Evolutionary conservation across 192 early-diverging fungal genomes (phyloP).

Genomic region (Coemansia sp.): DNA sequence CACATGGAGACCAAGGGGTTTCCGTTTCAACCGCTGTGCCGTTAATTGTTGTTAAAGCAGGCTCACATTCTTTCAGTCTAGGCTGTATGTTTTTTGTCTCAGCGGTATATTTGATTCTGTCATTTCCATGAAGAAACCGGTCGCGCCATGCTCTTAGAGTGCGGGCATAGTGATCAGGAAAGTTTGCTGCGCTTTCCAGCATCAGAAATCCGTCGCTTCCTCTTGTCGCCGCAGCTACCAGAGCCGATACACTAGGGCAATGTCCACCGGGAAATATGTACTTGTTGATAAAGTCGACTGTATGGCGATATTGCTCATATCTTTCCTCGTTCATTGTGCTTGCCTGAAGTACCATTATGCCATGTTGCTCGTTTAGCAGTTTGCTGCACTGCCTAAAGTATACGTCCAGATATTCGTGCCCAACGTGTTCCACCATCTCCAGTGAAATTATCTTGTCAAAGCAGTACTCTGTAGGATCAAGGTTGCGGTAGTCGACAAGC

Average conservation of each 20-base stretch:
- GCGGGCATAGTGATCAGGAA: constrained; percentile 69
- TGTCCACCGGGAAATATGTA: constrained; percentile 79
- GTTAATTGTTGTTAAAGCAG: not conserved
- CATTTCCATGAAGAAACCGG: constrained; percentile 60
- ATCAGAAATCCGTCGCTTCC: constrained; percentile 60
- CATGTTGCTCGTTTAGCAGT: constrained; percentile 59
- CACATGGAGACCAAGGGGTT: not conserved
- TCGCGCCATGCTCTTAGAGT: constrained; percentile 71
- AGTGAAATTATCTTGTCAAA: constrained; percentile 72
- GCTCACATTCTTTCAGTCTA: constrained; percentile 50
- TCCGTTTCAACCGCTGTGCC: not conserved
- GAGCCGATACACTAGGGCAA: constrained; percentile 63
- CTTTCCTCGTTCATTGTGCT: constrained; percentile 73
- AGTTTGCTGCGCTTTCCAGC: constrained; percentile 61
- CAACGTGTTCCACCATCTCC: constrained; percentile 80
- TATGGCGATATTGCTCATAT: constrained; percentile 59
- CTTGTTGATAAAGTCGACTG: constrained; percentile 71
- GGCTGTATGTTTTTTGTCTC: constrained; percentile 29
- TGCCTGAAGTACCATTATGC: constrained; percentile 62
- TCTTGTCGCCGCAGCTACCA: constrained; percentile 56
- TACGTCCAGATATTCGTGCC: constrained; percentile 61
- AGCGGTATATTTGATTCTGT: constrained; percentile 34
- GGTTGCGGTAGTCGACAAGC: constrained; percentile 67
- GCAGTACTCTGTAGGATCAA: constrained; percentile 57
- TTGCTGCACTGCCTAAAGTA: constrained; percentile 64